Evolutionary conservation across 345 rosid genomes (phyloP).

Genomic region (Syzygium grande): DNA sequence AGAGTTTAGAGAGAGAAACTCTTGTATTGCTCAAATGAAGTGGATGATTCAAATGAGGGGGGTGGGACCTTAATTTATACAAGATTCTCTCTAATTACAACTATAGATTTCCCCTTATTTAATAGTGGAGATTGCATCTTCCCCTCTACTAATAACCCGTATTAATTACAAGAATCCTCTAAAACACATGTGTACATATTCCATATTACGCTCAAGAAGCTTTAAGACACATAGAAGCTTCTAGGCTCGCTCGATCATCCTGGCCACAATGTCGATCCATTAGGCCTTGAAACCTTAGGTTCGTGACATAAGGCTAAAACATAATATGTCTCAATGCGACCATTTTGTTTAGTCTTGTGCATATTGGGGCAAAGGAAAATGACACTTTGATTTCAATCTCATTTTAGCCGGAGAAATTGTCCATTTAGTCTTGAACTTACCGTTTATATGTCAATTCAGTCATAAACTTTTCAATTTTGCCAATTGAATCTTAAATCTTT

Average conservation of each 20-base stretch:
- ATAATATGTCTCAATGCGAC: neutral
- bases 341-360: neutral
- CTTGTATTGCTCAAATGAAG: neutral
- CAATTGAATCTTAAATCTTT: fast-evolving
- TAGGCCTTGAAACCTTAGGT: neutral
- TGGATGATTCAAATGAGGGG: neutral
- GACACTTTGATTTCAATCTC: neutral
- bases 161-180: neutral
- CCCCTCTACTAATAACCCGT: neutral
- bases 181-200: neutral
- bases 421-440: fast-evolving
- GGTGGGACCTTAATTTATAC: neutral
- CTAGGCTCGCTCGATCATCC: neutral
- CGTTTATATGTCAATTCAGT: neutral
- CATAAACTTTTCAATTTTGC: fast-evolving
- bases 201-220: neutral
- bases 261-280: neutral
- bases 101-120: neutral
- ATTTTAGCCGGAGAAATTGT: neutral
- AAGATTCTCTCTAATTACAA: neutral
- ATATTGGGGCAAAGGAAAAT: neutral
- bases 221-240: neutral
- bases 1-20: neutral
- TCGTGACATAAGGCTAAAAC: neutral
- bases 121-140: neutral